A percentile compares a stretch with the other conserved stretches of the same genome.
phyloP scores from a whole-genome alignment of 1,139 yeast genomes.

The Hansenula anomala region DNA sequence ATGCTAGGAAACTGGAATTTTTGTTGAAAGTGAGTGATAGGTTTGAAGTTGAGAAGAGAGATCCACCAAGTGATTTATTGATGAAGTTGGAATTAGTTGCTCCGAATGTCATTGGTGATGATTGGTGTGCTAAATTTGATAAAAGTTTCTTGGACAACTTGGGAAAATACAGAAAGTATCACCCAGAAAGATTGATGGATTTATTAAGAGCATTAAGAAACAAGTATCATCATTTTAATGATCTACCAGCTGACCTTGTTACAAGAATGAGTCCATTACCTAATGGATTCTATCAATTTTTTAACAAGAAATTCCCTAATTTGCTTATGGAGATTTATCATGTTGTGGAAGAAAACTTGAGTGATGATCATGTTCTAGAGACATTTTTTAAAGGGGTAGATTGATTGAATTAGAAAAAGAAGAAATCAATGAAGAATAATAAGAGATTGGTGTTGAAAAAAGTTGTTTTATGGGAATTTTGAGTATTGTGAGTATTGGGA shows the following conservation, averaged over 20 bases:
- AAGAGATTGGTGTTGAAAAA: background rate
- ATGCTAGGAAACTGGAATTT: slow-evolving; percentile 74
- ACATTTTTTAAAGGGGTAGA: slow-evolving; percentile 35
- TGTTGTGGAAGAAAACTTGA: slow-evolving; percentile 53
- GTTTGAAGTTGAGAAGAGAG: slow-evolving; percentile 82
- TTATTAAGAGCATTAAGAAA: slow-evolving; percentile 84
- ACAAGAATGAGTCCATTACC: slow-evolving; percentile 74
- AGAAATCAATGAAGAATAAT: no score
- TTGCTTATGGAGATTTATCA: slow-evolving; percentile 72
- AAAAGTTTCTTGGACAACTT: slow-evolving; percentile 68
- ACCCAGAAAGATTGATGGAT: slow-evolving; percentile 74
- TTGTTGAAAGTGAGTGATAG: slow-evolving; percentile 84
- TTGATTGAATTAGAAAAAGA: no score
- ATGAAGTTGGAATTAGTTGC: slow-evolving; percentile 56
- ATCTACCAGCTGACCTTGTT: slow-evolving; percentile 63
- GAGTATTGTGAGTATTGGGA: background rate
- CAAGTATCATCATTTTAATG: slow-evolving; percentile 90
- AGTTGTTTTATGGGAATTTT: background rate
- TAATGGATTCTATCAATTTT: slow-evolving; percentile 75
- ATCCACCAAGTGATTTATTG: slow-evolving; percentile 73
- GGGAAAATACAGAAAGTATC: slow-evolving; percentile 88
- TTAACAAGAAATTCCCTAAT: slow-evolving; percentile 69
- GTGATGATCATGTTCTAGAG: slow-evolving; percentile 55
- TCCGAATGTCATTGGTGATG: slow-evolving; percentile 48
- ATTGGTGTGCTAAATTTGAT: slow-evolving; percentile 82